Conservation (phyloP, 768 basidiomycete genomes). For the Xerocomellus intermedius region DNA sequence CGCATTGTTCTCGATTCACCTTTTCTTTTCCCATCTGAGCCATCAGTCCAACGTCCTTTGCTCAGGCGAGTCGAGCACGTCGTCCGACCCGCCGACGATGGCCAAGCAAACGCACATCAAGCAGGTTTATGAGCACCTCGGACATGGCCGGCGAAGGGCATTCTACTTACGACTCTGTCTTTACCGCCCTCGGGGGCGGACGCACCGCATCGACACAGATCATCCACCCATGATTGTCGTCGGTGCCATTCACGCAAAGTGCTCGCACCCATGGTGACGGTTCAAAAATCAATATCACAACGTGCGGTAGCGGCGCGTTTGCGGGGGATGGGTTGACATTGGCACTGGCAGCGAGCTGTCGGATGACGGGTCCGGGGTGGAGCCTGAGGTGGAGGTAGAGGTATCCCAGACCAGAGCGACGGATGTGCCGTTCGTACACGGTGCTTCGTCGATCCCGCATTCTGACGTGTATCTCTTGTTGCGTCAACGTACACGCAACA, state of each 20-base stretch:
- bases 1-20: slow-evolving; percentile 18
- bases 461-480: slow-evolving; percentile 23
- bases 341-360: neutral
- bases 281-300: neutral
- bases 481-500: no score
- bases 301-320: neutral
- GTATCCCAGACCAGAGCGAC: slow-evolving; percentile 9
- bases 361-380: neutral
- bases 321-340: neutral
- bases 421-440: slow-evolving; percentile 15
- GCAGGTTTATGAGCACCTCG: slow-evolving; percentile 11
- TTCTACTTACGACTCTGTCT: slow-evolving; percentile 6
- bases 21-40: slow-evolving; percentile 15
- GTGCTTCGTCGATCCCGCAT: slow-evolving; percentile 11
- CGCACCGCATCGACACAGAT: slow-evolving; percentile 2
- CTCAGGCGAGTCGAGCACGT: slow-evolving; percentile 5
- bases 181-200: neutral
- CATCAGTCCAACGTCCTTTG: slow-evolving; percentile 20
- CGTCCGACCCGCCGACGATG: neutral
- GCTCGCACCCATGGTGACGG: slow-evolving; percentile 7
- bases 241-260: slow-evolving; percentile 2
- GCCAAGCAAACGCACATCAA: slow-evolving; percentile 15
- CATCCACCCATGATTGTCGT: slow-evolving; percentile 14
- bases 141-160: neutral
- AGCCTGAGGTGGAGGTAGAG: neutral